These are phyloP conservation scores for Hypoxylon fuscum DNA, from an alignment of 495 filamentous ascomycete genomes.

Conservation along the genomic window DNA sequence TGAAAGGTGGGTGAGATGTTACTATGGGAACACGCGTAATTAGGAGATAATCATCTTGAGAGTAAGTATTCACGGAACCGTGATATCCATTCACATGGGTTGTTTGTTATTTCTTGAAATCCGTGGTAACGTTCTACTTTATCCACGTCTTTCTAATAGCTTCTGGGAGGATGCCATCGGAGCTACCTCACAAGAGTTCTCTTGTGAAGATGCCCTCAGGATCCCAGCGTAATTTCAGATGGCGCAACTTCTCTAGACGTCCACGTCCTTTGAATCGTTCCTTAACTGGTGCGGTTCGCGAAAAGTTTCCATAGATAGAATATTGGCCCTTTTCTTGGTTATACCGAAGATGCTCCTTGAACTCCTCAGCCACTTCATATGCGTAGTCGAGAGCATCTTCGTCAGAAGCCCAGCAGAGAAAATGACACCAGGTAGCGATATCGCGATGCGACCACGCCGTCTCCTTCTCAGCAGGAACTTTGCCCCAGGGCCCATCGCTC, in stretches of 20 bases:
- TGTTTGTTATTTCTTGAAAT: no score
- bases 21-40: no score
- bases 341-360: slow-evolving; percentile 3
- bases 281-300: slow-evolving; percentile 7
- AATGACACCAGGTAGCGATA: slow-evolving; percentile 10
- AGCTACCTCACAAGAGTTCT: slow-evolving; percentile 11
- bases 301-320: slow-evolving; percentile 17
- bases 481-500: slow-evolving; percentile 4
- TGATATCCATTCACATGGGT: no score
- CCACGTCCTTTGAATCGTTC: slow-evolving; percentile 14
- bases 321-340: not conserved
- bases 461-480: slow-evolving; percentile 5
- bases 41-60: no score
- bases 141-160: no score
- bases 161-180: no score
- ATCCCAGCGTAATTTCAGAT: slow-evolving; percentile 26
- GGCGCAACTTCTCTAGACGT: slow-evolving; percentile 12
- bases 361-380: slow-evolving; percentile 5
- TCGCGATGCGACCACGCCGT: slow-evolving; percentile 18
- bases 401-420: slow-evolving; percentile 4
- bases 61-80: no score
- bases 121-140: no score
- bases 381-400: slow-evolving; percentile 3
- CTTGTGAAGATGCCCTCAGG: slow-evolving; percentile 23
- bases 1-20: no score